These are phyloP conservation scores for Radiomyces spectabilis DNA, from an alignment of 192 early-diverging fungal species.

Conservation along the genomic window DNA sequence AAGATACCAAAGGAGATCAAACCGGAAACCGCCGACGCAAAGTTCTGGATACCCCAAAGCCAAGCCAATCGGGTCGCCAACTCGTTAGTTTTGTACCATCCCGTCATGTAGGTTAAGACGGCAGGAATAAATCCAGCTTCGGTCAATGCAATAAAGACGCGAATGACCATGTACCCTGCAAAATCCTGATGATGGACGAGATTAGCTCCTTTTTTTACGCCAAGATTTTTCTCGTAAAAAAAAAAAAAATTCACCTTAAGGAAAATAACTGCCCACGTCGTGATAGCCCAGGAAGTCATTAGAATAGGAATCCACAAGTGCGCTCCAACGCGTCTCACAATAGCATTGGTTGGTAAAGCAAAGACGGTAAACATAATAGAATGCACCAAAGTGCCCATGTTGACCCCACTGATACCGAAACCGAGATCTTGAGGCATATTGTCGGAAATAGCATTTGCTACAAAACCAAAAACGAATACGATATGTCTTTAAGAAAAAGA, in stretches of 20 bases:
- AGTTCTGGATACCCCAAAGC: constrained; percentile 42
- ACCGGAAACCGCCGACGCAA: constrained; percentile 46
- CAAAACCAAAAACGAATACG: not conserved
- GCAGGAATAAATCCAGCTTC: constrained; percentile 40
- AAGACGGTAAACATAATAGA: constrained; percentile 27
- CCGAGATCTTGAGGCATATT: constrained; percentile 33
- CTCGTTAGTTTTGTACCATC: constrained; percentile 42
- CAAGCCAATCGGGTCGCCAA: constrained; percentile 38
- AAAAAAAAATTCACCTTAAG: not conserved
- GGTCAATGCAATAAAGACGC: constrained; percentile 43
- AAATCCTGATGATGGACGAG: constrained; percentile 11
- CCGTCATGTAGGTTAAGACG: constrained; percentile 39
- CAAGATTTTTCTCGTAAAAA: no score
- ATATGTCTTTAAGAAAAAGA: not conserved
- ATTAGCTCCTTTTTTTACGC: not conserved
- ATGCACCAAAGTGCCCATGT: constrained; percentile 39
- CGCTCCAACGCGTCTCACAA: constrained; percentile 40
- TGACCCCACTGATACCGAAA: constrained; percentile 36
- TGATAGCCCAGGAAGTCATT: constrained; percentile 19
- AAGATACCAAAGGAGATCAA: constrained; percentile 51
- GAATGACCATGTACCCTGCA: constrained; percentile 32
- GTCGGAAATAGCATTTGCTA: constrained; percentile 40
- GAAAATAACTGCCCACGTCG: constrained; percentile 12
- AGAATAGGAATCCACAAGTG: constrained; percentile 49
- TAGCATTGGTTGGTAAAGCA: constrained; percentile 42